These are phyloP conservation scores for Cylindrotheca fusiformis DNA, from an alignment of 108 stramenopile species.

Conservation along the genomic window DNA sequence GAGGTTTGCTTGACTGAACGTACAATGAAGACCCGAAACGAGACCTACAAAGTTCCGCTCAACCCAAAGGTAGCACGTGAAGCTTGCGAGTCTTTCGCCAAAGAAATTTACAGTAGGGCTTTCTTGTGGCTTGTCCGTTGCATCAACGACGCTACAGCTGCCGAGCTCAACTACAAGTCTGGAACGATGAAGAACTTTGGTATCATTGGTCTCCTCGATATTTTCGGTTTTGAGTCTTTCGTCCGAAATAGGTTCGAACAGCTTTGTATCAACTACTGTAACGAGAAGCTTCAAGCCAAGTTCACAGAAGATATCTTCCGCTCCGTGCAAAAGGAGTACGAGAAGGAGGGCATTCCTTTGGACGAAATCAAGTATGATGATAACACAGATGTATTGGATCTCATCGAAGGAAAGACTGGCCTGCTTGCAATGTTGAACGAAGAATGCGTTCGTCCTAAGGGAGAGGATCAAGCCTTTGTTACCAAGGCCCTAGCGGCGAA, in stretches of 20 bases:
- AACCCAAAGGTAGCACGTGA: slow-evolving; percentile 66
- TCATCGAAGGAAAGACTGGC: slow-evolving; percentile 92
- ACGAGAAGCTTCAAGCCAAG: slow-evolving; percentile 91
- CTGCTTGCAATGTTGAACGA: slow-evolving; percentile 94
- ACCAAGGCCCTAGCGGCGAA: slow-evolving; percentile 58
- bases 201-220: slow-evolving; percentile 95
- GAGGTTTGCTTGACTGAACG: slow-evolving; percentile 78
- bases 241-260: slow-evolving; percentile 88
- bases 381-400: slow-evolving; percentile 87
- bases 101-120: slow-evolving; percentile 79
- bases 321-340: slow-evolving; percentile 88
- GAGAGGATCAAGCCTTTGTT: slow-evolving; percentile 81
- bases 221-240: slow-evolving; percentile 98
- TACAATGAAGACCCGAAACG: slow-evolving; percentile 71
- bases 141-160: slow-evolving; percentile 79
- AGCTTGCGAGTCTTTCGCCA: slow-evolving; percentile 90
- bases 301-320: slow-evolving; percentile 91
- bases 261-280: slow-evolving; percentile 93
- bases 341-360: slow-evolving; percentile 90
- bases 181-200: slow-evolving; percentile 42
- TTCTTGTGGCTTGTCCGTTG: slow-evolving; percentile 81
- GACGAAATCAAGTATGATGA: slow-evolving; percentile 90
- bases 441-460: slow-evolving; percentile 91
- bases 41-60: slow-evolving; percentile 81
- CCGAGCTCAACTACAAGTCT: slow-evolving; percentile 48